These are phyloP conservation scores for Botrytis hyacinthi DNA, from an alignment of 2,329 filamentous ascomycete species.

Conservation along the genomic window DNA sequence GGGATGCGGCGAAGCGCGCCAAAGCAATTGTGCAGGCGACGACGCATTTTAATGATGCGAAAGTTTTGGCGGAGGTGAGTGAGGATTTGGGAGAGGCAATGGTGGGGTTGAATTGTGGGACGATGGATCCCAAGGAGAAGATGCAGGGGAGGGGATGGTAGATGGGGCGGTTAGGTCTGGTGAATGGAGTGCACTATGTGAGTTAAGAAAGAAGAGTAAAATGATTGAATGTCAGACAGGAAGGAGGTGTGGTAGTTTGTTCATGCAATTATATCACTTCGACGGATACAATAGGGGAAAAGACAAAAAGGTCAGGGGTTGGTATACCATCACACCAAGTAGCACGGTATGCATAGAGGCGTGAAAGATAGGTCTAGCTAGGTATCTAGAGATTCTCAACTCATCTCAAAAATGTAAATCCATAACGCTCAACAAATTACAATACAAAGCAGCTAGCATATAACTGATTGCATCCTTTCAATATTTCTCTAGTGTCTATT, in stretches of 20 bases:
- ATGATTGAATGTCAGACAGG: background rate
- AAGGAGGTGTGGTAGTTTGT: background rate
- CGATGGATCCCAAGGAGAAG: constrained; percentile 76
- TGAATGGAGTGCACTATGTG: background rate
- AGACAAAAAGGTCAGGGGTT: background rate
- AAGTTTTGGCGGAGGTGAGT: constrained; percentile 83
- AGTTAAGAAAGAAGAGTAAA: background rate
- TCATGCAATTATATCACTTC: background rate
- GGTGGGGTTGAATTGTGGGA: constrained; percentile 87
- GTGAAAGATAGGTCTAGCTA: background rate
- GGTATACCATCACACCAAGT: background rate
- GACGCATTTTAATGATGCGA: constrained; percentile 83
- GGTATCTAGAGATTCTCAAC: constrained; percentile 13
- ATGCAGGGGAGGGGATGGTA: constrained; percentile 85
- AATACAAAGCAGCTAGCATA: background rate
- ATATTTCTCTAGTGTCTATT: background rate
- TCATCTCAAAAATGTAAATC: constrained; percentile 11
- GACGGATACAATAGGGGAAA: background rate
- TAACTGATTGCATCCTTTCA: background rate
- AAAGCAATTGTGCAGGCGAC: constrained; percentile 93
- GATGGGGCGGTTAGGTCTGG: background rate
- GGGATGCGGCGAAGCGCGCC: constrained; percentile 83
- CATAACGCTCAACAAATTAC: background rate
- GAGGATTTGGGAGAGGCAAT: constrained; percentile 94
- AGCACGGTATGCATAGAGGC: background rate